Evolutionary conservation across 179 eudicot species (phyloP), one percentile per base, ranked within the genome.

Genomic region (Actinidia chinensis): DNA sequence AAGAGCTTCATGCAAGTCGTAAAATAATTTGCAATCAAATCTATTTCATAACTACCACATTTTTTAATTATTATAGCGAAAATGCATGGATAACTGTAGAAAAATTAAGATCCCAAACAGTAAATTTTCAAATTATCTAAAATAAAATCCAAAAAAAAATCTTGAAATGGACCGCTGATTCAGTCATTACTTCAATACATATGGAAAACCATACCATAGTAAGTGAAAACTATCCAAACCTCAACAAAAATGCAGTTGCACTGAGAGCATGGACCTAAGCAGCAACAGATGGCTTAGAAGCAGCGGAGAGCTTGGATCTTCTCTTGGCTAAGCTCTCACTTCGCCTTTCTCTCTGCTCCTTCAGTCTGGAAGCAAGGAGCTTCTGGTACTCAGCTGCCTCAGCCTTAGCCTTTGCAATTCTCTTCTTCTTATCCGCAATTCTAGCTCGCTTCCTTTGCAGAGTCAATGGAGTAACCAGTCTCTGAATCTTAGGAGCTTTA

Each of bases 331-430:
- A 79, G 80, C 88, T 86, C 79, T 88, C 89, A 42, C 88, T 87
- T 10, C 91, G 79, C 79, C 78, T 80, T 36, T 87, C 91, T 56
- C 89, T 80, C 78, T 88, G 90, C 79, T 88, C 90, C 84, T 86
- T 88, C 83, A 88, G 50, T 82, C 91, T 85, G 10, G 81, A 12
- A 1, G 91, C 89, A 36, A 88, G 89, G 28, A 88, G 91, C 83
- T 82, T 88, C 69, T 88, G 89, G 87, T 88, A 88, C 82, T 86
- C 89, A 4, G 87, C 91, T 6, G 88, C 89, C 47, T 88, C 88
- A 3, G 86, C 23, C 86, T 88, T 88, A 10, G 91, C 84, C 84
- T 87, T 88, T 8, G 85, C 65, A 28, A 88, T 81, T 74, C 79
- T 84, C 84, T 84, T 86, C 90, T 88, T 88, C 85, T 87, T 88